Evolutionary conservation across 352 stramenopile genomes (phyloP).

Genomic region (Chrysophaeum taylorii): DNA sequence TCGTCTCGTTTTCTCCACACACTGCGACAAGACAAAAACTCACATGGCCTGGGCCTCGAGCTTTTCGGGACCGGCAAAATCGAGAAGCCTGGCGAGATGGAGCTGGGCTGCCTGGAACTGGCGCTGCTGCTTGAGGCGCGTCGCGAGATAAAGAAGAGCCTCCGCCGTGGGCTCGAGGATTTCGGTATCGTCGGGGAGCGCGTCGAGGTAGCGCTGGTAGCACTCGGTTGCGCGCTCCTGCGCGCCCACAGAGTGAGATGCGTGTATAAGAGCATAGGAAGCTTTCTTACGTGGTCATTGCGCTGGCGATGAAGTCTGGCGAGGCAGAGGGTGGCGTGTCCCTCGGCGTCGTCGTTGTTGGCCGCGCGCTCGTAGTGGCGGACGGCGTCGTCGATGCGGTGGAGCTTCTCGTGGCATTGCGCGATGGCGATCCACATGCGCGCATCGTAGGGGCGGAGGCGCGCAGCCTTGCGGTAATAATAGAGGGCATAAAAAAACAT

Average conservation of each 20-base stretch:
- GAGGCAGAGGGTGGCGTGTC: not conserved
- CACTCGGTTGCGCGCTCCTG: no score
- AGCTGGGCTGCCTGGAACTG: not conserved
- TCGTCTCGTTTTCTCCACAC: no score
- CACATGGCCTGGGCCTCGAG: conserved; percentile 10
- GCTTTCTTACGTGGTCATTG: not conserved
- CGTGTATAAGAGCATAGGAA: no score
- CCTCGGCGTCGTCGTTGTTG: not conserved
- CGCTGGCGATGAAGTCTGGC: not conserved
- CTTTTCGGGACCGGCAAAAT: not conserved
- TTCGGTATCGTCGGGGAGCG: not conserved
- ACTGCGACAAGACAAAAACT: no score
- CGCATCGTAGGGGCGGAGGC: conserved; percentile 86
- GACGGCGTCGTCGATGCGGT: not conserved
- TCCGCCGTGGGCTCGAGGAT: not conserved
- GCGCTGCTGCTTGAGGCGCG: not conserved
- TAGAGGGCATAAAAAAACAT: conserved; percentile 96
- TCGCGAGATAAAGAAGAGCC: not conserved
- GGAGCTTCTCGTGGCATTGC: conserved; percentile 36
- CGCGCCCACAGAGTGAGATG: no score
- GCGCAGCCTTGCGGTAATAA: conserved; percentile 91
- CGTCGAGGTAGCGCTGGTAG: not conserved
- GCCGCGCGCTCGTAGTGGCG: not conserved
- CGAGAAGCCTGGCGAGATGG: not conserved
- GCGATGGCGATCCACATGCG: conserved; percentile 95